These are phyloP conservation scores for Alternaria sp. DNA, from an alignment of 2,329 filamentous ascomycete species.

Conservation along the genomic window DNA sequence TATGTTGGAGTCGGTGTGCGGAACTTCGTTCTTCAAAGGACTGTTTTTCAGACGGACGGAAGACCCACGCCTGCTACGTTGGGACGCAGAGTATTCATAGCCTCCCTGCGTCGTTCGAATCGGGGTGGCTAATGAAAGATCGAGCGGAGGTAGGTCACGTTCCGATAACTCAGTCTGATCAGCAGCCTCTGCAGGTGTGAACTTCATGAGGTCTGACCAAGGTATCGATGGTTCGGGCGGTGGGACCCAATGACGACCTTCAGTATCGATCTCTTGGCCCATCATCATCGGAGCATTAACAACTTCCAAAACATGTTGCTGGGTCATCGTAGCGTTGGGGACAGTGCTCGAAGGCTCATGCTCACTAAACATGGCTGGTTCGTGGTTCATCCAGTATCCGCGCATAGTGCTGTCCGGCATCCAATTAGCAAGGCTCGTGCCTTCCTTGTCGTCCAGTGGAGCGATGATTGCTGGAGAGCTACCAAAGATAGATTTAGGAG, in stretches of 20 bases:
- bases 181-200: slow-evolving; percentile 21
- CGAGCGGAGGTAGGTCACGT: slow-evolving; percentile 5
- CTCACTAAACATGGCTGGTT: slow-evolving; percentile 53
- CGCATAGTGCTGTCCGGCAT: slow-evolving; percentile 45
- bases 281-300: slow-evolving; percentile 39
- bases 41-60: slow-evolving; percentile 11
- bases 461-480: slow-evolving; percentile 9
- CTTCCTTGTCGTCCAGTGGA: neutral
- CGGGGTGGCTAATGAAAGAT: neutral
- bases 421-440: slow-evolving; percentile 15
- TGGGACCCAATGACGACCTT: slow-evolving; percentile 25
- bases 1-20: neutral
- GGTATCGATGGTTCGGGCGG: slow-evolving; percentile 43
- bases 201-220: slow-evolving; percentile 48
- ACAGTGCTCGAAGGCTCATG: slow-evolving; percentile 54
- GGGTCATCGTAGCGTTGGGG: slow-evolving; percentile 52
- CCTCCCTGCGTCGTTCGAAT: neutral
- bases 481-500: slow-evolving; percentile 11
- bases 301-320: slow-evolving; percentile 51
- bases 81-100: slow-evolving; percentile 4
- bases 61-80: slow-evolving; percentile 14
- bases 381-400: slow-evolving; percentile 49
- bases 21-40: slow-evolving; percentile 10
- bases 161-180: slow-evolving; percentile 22
- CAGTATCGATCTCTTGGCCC: slow-evolving; percentile 28